Evolutionary conservation across 257 asterid species (phyloP).

Genomic region (Solanum phureja): DNA sequence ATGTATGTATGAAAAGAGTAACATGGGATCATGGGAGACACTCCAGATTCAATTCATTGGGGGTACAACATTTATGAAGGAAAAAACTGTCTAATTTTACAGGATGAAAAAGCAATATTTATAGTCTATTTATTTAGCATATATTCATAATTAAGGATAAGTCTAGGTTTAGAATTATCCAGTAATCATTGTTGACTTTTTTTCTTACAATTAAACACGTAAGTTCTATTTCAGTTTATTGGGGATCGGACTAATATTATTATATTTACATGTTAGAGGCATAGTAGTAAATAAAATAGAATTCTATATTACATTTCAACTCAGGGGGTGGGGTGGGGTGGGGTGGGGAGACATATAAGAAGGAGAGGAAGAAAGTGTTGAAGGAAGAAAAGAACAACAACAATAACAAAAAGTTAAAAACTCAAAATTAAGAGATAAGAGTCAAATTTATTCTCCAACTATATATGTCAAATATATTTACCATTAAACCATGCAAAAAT

Average conservation of each 20-base stretch:
- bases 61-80: not conserved
- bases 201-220: not conserved
- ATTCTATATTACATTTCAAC: too few species aligned
- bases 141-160: not conserved
- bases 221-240: not conserved
- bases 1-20: not conserved
- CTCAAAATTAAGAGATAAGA: too few species aligned
- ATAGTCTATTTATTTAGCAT: not conserved
- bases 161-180: not conserved
- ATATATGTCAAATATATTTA: too few species aligned
- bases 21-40: conserved; percentile 2
- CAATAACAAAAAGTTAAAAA: too few species aligned
- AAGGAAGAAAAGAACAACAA: too few species aligned
- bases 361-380: too few species aligned
- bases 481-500: too few species aligned
- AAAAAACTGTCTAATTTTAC: not conserved
- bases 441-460: too few species aligned
- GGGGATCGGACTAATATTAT: not conserved
- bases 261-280: too few species aligned
- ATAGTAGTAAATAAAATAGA: too few species aligned
- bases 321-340: too few species aligned
- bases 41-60: not conserved
- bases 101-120: not conserved
- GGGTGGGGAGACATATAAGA: too few species aligned
- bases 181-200: not conserved